Conservation (phyloP, 352 stramenopile genomes). For the Globisporangium cystogenes region DNA sequence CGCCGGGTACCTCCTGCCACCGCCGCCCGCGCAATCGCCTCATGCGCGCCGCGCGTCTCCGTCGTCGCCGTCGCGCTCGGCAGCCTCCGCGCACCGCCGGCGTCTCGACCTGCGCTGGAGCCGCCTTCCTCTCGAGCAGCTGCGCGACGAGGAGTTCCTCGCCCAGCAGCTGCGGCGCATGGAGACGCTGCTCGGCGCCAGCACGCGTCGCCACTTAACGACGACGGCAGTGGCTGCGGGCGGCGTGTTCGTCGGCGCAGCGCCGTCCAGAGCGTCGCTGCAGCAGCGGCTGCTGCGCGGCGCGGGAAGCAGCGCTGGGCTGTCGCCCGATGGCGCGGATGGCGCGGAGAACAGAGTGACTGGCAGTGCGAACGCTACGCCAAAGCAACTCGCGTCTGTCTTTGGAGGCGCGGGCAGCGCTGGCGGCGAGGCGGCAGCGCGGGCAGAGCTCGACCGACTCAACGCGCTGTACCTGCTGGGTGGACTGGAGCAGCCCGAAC, state of each 20-base stretch:
- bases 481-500: slow-evolving; percentile 32
- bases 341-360: slow-evolving; percentile 15
- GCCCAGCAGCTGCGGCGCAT: slow-evolving; percentile 56
- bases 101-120: slow-evolving; percentile 63
- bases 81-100: background rate
- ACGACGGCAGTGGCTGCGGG: background rate
- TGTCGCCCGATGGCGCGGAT: slow-evolving; percentile 3
- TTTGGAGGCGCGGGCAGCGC: background rate
- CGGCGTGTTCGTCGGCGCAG: slow-evolving; percentile 13
- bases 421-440: slow-evolving; percentile 9
- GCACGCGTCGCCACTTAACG: slow-evolving; percentile 9
- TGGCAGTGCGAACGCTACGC: background rate
- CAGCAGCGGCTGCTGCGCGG: slow-evolving; percentile 13
- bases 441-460: slow-evolving; percentile 29
- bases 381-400: background rate
- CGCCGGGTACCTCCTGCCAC: slow-evolving; percentile 6
- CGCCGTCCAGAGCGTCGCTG: slow-evolving; percentile 4
- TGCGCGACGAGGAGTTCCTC: slow-evolving; percentile 65
- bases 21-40: background rate
- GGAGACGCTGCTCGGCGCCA: slow-evolving; percentile 34
- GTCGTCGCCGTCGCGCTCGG: background rate
- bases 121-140: slow-evolving; percentile 52
- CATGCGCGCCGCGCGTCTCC: background rate
- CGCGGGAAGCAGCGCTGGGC: slow-evolving; percentile 11
- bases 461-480: slow-evolving; percentile 51